Percentiles rank a stretch among this genome's conserved stretches.
phyloP scores from a whole-genome alignment of 2,329 filamentous ascomycete genomes.

The Paracorniculantispora psalliotae region DNA sequence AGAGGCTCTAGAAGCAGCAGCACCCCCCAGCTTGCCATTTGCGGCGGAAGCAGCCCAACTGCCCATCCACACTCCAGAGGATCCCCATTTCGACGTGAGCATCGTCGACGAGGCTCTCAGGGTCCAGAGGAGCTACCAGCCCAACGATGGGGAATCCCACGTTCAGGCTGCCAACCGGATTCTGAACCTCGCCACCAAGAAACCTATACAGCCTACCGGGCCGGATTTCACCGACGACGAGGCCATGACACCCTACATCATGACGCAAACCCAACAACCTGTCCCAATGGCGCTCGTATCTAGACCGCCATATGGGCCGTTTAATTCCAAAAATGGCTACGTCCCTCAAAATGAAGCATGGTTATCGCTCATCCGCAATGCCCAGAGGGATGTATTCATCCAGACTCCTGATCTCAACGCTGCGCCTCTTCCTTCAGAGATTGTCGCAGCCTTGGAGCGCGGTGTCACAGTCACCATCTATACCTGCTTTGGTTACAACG shows the following conservation, averaged over 20 bases:
- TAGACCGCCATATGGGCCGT: slow-evolving; percentile 60
- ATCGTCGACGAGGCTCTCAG: slow-evolving; percentile 57
- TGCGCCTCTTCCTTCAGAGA: slow-evolving; percentile 57
- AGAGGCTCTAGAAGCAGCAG: not conserved
- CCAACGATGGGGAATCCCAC: slow-evolving; percentile 44
- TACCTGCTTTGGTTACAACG: slow-evolving; percentile 74
- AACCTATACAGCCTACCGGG: slow-evolving; percentile 45
- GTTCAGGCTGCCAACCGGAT: slow-evolving; percentile 58
- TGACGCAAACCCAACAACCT: slow-evolving; percentile 37
- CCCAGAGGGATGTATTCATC: slow-evolving; percentile 63
- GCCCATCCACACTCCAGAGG: slow-evolving; percentile 51
- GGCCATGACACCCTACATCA: slow-evolving; percentile 62
- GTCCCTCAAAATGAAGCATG: slow-evolving; percentile 74
- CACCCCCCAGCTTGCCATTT: not conserved
- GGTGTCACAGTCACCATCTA: slow-evolving; percentile 66
- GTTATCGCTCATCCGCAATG: slow-evolving; percentile 64
- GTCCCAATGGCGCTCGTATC: slow-evolving; percentile 70
- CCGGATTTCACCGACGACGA: slow-evolving; percentile 48
- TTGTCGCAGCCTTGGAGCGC: slow-evolving; percentile 59
- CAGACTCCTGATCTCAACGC: slow-evolving; percentile 76
- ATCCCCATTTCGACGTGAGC: slow-evolving; percentile 60
- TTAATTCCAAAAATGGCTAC: slow-evolving; percentile 54
- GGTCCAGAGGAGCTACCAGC: slow-evolving; percentile 52
- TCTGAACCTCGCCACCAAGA: slow-evolving; percentile 58
- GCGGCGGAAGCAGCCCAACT: slow-evolving; percentile 22